A percentile compares a stretch with the other conserved stretches of the same genome.
Conservation (phyloP, 306 rosid species). For the Acacia crassicarpa region DNA sequence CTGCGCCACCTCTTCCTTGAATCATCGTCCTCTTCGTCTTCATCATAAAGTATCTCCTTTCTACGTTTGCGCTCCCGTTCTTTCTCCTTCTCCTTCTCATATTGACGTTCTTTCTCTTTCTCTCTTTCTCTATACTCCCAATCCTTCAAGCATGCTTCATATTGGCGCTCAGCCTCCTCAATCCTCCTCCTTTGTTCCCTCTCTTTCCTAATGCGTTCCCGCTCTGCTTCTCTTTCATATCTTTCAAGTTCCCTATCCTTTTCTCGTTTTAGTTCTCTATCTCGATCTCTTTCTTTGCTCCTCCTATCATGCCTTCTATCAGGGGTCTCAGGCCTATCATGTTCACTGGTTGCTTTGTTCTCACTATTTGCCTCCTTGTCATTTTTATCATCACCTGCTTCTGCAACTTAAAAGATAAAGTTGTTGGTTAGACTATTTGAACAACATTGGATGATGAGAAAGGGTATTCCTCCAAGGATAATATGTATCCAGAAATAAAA, state of each 20-base stretch:
- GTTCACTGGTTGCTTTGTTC: conserved; percentile 64
- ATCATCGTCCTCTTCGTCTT: conserved; percentile 97
- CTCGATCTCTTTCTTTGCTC: conserved; percentile 86
- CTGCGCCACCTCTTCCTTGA: conserved; percentile 94
- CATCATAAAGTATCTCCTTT: conserved; percentile 84
- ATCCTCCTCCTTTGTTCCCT: conserved; percentile 90
- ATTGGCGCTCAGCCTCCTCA: conserved; percentile 90
- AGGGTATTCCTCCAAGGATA: background rate
- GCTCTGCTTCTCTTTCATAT: conserved; percentile 95
- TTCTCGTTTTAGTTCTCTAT: conserved; percentile 83
- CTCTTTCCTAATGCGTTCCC: conserved; percentile 92
- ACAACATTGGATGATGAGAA: background rate
- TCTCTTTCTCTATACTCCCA: conserved; percentile 99
- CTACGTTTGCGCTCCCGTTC: conserved; percentile 91
- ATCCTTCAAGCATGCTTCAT: conserved; percentile 81
- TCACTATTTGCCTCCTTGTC: conserved; percentile 70
- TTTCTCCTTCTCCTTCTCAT: conserved; percentile 93
- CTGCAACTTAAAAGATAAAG: conserved; percentile 44
- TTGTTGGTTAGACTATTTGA: conserved; percentile 13
- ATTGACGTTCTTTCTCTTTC: conserved; percentile 86
- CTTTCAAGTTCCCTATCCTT: conserved; percentile 96
- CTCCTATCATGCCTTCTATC: conserved; percentile 89
- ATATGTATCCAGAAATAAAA: background rate
- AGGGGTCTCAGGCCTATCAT: conserved; percentile 80
- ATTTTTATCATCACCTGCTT: conserved; percentile 67